Evolutionary conservation across 1,139 yeast species (phyloP), one percentile per base, ranked within the genome.

Genomic region (Hanseniaspora gamundiae): DNA sequence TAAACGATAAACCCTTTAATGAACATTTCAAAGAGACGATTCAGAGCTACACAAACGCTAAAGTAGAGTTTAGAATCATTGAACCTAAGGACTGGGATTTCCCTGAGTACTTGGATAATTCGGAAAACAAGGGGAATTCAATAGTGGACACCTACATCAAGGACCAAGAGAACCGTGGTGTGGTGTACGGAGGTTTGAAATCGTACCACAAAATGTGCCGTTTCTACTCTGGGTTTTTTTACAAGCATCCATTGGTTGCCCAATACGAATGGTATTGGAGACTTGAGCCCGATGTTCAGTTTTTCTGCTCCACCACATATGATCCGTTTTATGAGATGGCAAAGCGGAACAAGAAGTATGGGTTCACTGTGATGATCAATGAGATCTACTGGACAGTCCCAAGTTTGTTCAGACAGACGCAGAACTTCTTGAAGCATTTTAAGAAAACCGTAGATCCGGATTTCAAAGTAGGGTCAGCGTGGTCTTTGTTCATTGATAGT

Each of bases 251-350:
- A 3, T 60, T 82, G 49, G 78, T 88, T 41, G 68, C 59, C 45
- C 69, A 75, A 46, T 71, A 76, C 48, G 86, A 85, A 48, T 87
- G 94, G 93, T 87, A 86, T 64, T 87, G 96, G 95, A 70, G 96
- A 44, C 86, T 88, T 9, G 96, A 88, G 60, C 96, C 96, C 2
- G 80, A 82, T 51, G 91, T 88, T 39, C 80, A 84, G 50, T 87
- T 84, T 59, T 86, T 71, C 57, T 88, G 97, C 63, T 96, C 87
- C 60, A 65, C 86, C 42, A 82, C 95, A 0, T 86, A 87, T 62
- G 96, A 88, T 62, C 95, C 95, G 17, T 88, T 88, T 58, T 54
- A 72, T 22, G 87, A 81, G 55, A 85, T 88, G 96, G 76, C 74
- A 44, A 69, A 67, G 45, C 57, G 62, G 46, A 74, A 76, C 40